Base-by-base conservation (phyloP, 805 yeast species). In the Lachancea kluyveri region DNA sequence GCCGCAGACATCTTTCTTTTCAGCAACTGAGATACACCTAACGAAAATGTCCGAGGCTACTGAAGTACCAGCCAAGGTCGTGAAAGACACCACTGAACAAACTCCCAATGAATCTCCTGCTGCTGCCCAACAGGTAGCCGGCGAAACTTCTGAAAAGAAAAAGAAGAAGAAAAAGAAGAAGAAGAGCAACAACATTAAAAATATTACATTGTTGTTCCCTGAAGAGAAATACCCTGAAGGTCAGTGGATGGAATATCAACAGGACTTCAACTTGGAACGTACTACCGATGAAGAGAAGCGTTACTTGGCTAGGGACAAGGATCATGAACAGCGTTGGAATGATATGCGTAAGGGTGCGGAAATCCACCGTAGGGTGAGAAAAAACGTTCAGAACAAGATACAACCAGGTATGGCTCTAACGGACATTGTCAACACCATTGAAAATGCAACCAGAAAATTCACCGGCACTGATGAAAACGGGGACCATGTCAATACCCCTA, bases 291-390 rank as follows among this genome's bases (percentile, higher is more conserved):
- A 85, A 51, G 98, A 92, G 54, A 73, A 77, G 57, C 68, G 96
- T 43, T 79, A 84, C 46, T 59, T 78, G 45, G 92, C 83, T 45
- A 70, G 84, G 37, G 51, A 50, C 28, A 28, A 37, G 15, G 75
- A 73, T 46, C 69, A 67, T 45, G 65, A 68, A 43, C 59, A 64
- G 31, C 70, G 66, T 33, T 84, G 94, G 82, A 79, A 87, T 42
- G 96, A 88, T 40, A 78, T 87, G 62, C 76, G 99, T 51, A 86
- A 86, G 53, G 98, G 88, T 35, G 96, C 97, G 2, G 99, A 92
- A 57, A 80, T 88, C 31, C 99, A 92, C 57, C 74, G 97, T 43
- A 71, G 95, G 48, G 96, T 84, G 8, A 74, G 98, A 48, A 75
- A 75, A 41, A 77, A 83, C 54, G 83, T 94, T 1, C 80, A 74